Percentiles rank a stretch among this genome's conserved stretches.
Evolutionary conservation across 129 eudicot species (phyloP).

Genomic region (Arctium minus): DNA sequence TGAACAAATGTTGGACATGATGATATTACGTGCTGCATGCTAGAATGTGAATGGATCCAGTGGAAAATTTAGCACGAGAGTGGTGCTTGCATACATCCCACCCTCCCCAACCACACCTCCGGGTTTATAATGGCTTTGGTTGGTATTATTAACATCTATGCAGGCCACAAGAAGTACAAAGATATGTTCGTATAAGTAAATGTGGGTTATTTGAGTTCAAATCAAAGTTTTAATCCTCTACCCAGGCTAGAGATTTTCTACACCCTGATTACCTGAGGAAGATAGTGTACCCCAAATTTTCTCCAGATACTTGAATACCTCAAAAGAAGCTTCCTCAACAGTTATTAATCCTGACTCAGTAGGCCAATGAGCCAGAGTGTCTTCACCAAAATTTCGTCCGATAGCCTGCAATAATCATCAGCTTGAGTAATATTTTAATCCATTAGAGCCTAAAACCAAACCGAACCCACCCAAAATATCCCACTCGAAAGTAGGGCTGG

Average conservation of each 20-base stretch:
- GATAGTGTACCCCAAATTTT: constrained; percentile 87
- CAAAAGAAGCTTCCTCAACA: constrained; percentile 89
- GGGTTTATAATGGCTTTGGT: too few relatives aligned
- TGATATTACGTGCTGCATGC: too few relatives aligned
- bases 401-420: constrained; percentile 47
- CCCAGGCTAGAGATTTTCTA: neutral
- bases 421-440: constrained; percentile 4
- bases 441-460: neutral
- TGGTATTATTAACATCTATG: neutral
- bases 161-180: neutral
- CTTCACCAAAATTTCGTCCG: constrained; percentile 92
- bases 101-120: too few relatives aligned
- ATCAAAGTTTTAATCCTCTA: neutral
- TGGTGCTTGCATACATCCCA: too few relatives aligned
- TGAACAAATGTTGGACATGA: too few relatives aligned
- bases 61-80: too few relatives aligned
- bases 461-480: neutral
- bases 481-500: neutral
- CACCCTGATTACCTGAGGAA: constrained; percentile 57
- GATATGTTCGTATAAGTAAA: neutral
- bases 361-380: constrained; percentile 98
- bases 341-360: constrained; percentile 60
- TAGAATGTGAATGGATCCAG: too few relatives aligned
- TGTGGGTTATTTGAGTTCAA: neutral
- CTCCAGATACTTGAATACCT: constrained; percentile 81